Evolutionary conservation across 768 basidiomycete species (phyloP).

Genomic region (Auricularia heimuer): DNA sequence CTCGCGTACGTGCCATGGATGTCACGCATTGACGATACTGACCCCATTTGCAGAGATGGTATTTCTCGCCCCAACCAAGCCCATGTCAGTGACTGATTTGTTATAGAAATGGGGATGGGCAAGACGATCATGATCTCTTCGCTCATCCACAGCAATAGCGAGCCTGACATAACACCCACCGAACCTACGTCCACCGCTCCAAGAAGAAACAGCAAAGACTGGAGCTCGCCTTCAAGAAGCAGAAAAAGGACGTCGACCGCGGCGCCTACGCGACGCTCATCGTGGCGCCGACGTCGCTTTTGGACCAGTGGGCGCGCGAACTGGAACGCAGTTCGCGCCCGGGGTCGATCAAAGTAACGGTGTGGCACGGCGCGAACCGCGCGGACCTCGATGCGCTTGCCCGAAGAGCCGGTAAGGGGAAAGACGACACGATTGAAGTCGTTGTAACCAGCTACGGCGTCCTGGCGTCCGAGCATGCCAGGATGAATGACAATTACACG

Average conservation of each 20-base stretch:
- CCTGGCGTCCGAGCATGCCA: conserved; percentile 78
- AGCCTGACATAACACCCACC: conserved; percentile 27
- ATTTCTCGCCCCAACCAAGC: neutral
- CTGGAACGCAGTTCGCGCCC: conserved; percentile 73
- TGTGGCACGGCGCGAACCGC: conserved; percentile 88
- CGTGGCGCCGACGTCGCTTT: conserved; percentile 83
- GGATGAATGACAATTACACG: conserved; percentile 27
- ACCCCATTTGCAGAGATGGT: conserved; percentile 23
- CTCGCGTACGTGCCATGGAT: conserved; percentile 53
- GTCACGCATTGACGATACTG: conserved; percentile 2
- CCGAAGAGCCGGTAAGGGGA: conserved; percentile 19
- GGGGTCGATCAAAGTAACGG: conserved; percentile 50
- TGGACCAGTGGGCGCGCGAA: conserved; percentile 92
- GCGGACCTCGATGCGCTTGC: conserved; percentile 51
- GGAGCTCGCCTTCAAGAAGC: conserved; percentile 44
- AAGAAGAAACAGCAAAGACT: conserved; percentile 52
- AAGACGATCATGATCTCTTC: conserved; percentile 92
- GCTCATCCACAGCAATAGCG: conserved; percentile 71
- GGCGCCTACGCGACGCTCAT: conserved; percentile 64
- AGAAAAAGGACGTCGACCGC: conserved; percentile 23
- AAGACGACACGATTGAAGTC: conserved; percentile 57
- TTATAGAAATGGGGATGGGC: conserved; percentile 76
- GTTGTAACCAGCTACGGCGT: conserved; percentile 90
- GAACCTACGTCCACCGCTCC: conserved; percentile 15
- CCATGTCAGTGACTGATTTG: neutral